A percentile compares a stretch with the other conserved stretches of the same genome.
These are phyloP conservation scores for Phytophthora sojae DNA, from an alignment of 352 stramenopile genomes.

Conservation along the genomic window DNA sequence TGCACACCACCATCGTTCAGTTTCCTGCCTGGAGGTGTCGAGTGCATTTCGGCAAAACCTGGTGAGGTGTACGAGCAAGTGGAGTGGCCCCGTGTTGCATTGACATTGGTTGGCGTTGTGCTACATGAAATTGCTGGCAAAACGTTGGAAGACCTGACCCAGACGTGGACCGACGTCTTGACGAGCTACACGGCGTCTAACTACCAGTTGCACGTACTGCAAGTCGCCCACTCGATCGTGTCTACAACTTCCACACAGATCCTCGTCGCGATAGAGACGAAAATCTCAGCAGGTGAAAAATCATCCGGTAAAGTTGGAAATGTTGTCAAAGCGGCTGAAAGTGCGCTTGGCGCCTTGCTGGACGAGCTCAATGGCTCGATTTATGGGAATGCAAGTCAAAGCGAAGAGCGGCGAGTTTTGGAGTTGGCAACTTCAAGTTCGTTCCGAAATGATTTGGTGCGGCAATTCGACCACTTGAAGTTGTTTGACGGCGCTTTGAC, in stretches of 20 bases:
- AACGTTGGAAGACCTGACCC: conserved; percentile 16
- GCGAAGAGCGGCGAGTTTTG: conserved; percentile 13
- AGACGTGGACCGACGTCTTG: conserved; percentile 34
- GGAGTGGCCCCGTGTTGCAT: conserved; percentile 38
- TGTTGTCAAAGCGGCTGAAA: conserved; percentile 21
- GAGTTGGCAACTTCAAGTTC: conserved; percentile 18
- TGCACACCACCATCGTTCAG: conserved; percentile 42
- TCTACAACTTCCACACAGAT: conserved; percentile 14
- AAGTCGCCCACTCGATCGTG: conserved; percentile 12
- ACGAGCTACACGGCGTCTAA: conserved; percentile 23
- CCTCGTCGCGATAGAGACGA: conserved; percentile 40
- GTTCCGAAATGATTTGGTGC: conserved; percentile 35
- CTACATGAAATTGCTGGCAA: conserved; percentile 13
- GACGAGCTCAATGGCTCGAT: conserved; percentile 21
- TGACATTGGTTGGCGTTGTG: conserved; percentile 33
- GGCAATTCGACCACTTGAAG: conserved; percentile 26
- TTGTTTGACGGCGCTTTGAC: conserved; percentile 21
- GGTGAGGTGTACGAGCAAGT: conserved; percentile 59
- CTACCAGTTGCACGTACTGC: conserved; percentile 35
- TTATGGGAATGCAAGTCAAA: neutral
- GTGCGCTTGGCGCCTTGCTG: conserved; percentile 21
- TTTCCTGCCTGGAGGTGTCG: conserved; percentile 38
- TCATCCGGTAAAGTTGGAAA: conserved; percentile 2
- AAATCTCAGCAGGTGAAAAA: neutral
- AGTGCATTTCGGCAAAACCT: conserved; percentile 35